Evolutionary conservation across 352 stramenopile genomes (phyloP).

Genomic region (Globisporangium perplexum): DNA sequence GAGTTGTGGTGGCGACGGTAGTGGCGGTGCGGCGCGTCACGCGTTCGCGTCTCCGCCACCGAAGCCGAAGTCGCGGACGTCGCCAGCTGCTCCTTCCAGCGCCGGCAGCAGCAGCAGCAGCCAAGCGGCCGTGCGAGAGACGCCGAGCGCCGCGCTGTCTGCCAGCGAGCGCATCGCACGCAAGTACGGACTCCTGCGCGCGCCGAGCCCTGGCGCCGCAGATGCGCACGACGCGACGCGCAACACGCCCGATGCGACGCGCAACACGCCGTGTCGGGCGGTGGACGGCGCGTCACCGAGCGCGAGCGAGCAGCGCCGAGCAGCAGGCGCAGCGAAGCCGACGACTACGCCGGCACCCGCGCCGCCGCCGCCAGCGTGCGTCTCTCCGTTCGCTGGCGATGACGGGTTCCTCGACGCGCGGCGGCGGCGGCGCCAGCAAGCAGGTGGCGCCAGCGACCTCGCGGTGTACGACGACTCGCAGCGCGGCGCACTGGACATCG

Average conservation of each 20-base stretch:
- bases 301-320: background rate
- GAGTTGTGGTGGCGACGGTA: too few relatives aligned
- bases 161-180: slow-evolving; percentile 44
- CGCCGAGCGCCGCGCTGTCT: slow-evolving; percentile 14
- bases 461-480: slow-evolving; percentile 30
- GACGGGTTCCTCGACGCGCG: slow-evolving; percentile 26
- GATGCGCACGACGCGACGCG: too few relatives aligned
- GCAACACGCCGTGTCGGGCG: too few relatives aligned
- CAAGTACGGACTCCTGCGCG: slow-evolving; percentile 53
- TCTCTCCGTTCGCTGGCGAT: slow-evolving; percentile 49
- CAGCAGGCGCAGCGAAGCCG: slow-evolving; percentile 13
- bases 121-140: too few relatives aligned
- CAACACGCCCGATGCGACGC: too few relatives aligned
- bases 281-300: background rate
- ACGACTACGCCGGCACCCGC: slow-evolving; percentile 5
- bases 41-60: background rate
- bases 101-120: too few relatives aligned
- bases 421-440: slow-evolving; percentile 7
- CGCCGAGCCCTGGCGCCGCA: background rate
- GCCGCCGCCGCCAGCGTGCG: slow-evolving; percentile 19
- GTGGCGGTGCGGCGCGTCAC: background rate
- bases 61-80: background rate
- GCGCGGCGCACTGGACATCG: background rate
- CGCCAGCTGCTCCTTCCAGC: too few relatives aligned
- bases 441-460: background rate